These are phyloP conservation scores for Boletellus sp. DNA, from an alignment of 768 basidiomycete genomes.

Conservation along the genomic window DNA sequence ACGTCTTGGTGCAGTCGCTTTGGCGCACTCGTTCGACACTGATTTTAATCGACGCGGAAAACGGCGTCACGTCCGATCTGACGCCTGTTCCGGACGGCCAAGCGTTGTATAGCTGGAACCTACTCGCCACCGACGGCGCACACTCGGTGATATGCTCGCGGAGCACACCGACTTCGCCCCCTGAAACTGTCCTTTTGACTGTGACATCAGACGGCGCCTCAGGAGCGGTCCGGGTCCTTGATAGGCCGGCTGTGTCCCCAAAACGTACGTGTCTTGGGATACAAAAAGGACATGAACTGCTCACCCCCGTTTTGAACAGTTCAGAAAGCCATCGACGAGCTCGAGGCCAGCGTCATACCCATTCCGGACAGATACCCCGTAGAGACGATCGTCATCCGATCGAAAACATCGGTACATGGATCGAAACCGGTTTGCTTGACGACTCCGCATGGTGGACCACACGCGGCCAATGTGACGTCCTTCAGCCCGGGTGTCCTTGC, in stretches of 20 bases:
- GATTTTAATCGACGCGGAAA: conserved; percentile 40
- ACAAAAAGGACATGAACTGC: background rate
- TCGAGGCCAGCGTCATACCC: conserved; percentile 43
- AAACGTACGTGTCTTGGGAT: conserved; percentile 32
- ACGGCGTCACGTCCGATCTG: conserved; percentile 39
- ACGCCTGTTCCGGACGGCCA: conserved; percentile 12
- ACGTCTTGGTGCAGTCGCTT: conserved; percentile 40
- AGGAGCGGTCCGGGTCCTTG: conserved; percentile 39
- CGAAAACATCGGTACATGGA: conserved; percentile 17
- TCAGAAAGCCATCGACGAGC: conserved; percentile 35
- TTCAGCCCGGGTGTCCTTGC: conserved; percentile 45
- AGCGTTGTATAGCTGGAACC: conserved; percentile 48
- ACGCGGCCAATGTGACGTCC: conserved; percentile 43
- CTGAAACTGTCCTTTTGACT: conserved; percentile 48
- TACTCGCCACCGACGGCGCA: conserved; percentile 47
- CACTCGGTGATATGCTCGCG: conserved; percentile 44
- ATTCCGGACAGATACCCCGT: conserved; percentile 49
- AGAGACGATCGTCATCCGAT: conserved; percentile 53
- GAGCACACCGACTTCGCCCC: conserved; percentile 46
- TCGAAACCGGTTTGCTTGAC: conserved; percentile 45
- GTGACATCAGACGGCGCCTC: conserved; percentile 22
- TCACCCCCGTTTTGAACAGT: conserved; percentile 34
- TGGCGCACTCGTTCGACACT: conserved; percentile 55
- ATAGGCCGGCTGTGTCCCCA: conserved; percentile 38
- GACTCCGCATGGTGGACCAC: conserved; percentile 63